Conservation (phyloP, 129 eudicot genomes). For the Flaveria trinervia region DNA sequence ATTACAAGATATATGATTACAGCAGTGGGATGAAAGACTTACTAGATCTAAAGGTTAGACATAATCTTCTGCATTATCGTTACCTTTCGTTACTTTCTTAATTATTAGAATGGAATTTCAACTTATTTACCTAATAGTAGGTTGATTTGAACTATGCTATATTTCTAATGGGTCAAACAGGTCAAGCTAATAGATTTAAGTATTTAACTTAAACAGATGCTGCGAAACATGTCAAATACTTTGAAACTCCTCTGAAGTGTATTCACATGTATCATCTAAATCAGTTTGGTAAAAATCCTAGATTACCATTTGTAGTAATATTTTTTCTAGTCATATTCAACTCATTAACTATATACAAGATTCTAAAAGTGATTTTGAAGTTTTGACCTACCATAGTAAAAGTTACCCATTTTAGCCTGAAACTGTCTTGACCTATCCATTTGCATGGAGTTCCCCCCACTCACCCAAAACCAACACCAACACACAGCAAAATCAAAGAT, state of each 20-base stretch:
- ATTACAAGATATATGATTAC: constrained; percentile 66
- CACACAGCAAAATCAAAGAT: too few relatives aligned
- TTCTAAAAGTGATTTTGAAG: not conserved
- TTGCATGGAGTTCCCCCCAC: too few relatives aligned
- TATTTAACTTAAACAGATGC: not conserved
- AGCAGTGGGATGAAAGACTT: constrained; percentile 68
- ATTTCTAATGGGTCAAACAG: not conserved
- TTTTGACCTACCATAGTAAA: not conserved
- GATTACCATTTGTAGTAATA: not conserved
- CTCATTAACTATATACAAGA: not conserved
- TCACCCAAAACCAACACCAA: too few relatives aligned
- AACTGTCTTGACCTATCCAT: too few relatives aligned
- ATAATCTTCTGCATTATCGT: constrained; percentile 5
- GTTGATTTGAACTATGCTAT: not conserved
- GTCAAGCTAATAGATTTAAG: not conserved
- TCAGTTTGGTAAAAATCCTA: not conserved
- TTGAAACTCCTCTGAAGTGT: not conserved
- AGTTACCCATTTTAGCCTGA: not conserved
- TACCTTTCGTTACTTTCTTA: not conserved
- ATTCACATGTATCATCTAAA: constrained; percentile 1
- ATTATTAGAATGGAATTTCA: not conserved
- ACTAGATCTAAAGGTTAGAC: constrained; percentile 63
- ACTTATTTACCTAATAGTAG: not conserved
- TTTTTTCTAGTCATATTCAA: not conserved
- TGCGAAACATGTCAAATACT: not conserved